phyloP scores from a whole-genome alignment of 2,329 filamentous ascomycete species.

The Coniochaeta hoffmannii region DNA sequence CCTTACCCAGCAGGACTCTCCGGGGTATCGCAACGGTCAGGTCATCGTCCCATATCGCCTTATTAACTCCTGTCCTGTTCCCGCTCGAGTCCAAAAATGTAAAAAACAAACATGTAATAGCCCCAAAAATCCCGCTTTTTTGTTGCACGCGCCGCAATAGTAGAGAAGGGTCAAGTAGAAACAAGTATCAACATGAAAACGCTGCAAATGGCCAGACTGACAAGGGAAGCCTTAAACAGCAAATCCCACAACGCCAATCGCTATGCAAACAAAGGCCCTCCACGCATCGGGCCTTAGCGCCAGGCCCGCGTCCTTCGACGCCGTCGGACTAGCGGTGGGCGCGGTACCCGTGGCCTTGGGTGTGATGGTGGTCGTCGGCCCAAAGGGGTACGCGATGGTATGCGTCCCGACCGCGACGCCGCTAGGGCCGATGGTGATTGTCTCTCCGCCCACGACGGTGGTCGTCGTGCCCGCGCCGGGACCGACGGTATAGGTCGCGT shows the following conservation, averaged over 20 bases:
- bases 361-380: conserved; percentile 32
- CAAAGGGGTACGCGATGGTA: conserved; percentile 38
- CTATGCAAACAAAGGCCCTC: conserved; percentile 25
- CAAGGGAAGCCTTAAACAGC: background rate
- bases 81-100: background rate
- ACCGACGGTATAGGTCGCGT: conserved; percentile 43
- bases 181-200: too few species aligned
- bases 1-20: background rate
- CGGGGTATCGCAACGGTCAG: background rate
- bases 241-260: conserved; percentile 27
- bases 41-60: background rate
- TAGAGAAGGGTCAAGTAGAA: too few species aligned
- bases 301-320: conserved; percentile 6
- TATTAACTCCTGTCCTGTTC: background rate
- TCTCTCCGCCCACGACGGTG: conserved; percentile 40
- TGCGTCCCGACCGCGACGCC: conserved; percentile 41
- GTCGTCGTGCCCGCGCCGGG: conserved; percentile 33
- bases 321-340: conserved; percentile 7
- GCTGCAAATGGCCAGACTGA: too few species aligned
- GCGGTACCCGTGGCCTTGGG: conserved; percentile 18
- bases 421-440: conserved; percentile 40
- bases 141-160: too few species aligned
- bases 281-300: conserved; percentile 12
- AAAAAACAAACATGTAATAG: too few species aligned
- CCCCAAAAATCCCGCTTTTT: too few species aligned